Evolutionary conservation across 495 filamentous ascomycete species (phyloP).

Genomic region (Trichoderma asperelloides): DNA sequence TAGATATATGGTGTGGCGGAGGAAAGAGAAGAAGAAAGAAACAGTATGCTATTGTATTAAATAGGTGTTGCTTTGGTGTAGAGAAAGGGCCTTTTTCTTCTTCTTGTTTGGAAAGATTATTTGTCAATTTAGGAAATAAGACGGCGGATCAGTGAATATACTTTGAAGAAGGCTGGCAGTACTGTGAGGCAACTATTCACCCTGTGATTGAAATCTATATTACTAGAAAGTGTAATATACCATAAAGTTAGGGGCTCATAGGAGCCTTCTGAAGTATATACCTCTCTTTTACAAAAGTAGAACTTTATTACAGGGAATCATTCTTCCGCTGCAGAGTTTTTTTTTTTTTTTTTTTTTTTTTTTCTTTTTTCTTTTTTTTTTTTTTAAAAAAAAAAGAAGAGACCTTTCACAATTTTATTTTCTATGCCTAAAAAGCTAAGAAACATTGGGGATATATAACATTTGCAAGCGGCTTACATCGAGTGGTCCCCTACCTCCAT

Average conservation of each 20-base stretch:
- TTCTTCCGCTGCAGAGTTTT: too few species aligned
- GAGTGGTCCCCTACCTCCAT: not conserved
- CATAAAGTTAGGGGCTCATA: too few species aligned
- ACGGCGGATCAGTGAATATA: not conserved
- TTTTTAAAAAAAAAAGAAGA: too few species aligned
- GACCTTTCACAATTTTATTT: not conserved
- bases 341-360: too few species aligned
- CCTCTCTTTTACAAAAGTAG: too few species aligned
- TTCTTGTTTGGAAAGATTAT: not conserved
- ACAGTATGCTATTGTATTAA: not conserved
- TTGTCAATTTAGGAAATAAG: not conserved
- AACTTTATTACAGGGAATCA: too few species aligned
- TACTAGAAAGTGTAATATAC: too few species aligned
- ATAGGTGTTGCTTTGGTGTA: too few species aligned
- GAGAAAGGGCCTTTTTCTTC: too few species aligned
- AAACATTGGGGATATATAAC: not conserved
- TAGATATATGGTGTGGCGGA: not conserved
- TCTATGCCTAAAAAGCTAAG: not conserved
- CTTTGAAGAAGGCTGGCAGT: not conserved
- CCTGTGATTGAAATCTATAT: not conserved
- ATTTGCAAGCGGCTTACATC: not conserved
- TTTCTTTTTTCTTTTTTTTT: too few species aligned
- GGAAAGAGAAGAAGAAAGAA: not conserved
- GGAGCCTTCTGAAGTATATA: too few species aligned
- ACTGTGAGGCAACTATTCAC: not conserved